Conservation (phyloP, 2,329 filamentous ascomycete species). For the Emmonsia crescens region DNA sequence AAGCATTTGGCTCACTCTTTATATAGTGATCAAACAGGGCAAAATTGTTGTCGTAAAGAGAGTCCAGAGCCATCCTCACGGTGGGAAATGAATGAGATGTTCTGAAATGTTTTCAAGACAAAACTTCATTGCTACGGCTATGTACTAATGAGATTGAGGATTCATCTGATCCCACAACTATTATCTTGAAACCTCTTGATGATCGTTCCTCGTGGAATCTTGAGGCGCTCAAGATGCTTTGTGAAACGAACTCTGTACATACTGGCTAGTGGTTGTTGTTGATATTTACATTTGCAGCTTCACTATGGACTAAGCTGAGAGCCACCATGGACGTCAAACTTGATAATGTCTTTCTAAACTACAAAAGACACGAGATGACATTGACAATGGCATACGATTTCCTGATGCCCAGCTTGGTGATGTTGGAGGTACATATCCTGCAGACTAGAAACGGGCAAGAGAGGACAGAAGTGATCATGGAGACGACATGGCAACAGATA, state of each 20-base stretch:
- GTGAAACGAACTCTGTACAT: conserved; percentile 10
- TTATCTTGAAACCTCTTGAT: conserved; percentile 19
- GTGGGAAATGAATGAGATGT: conserved; percentile 20
- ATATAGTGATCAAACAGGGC: conserved; percentile 7
- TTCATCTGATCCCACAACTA: conserved; percentile 13
- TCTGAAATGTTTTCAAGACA: conserved; percentile 17
- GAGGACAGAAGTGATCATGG: conserved; percentile 13
- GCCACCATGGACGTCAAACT: conserved; percentile 12
- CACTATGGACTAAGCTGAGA: neutral
- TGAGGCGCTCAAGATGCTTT: conserved; percentile 9
- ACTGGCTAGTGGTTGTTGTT: conserved; percentile 6
- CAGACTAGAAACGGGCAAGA: conserved; percentile 10
- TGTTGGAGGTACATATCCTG: conserved; percentile 10
- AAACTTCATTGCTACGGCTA: conserved; percentile 17
- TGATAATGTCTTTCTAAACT: conserved; percentile 16
- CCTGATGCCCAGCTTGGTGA: conserved; percentile 15
- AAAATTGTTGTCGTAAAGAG: conserved; percentile 19
- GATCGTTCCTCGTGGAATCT: conserved; percentile 10
- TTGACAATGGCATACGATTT: conserved; percentile 9
- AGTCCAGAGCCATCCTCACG: conserved; percentile 13
- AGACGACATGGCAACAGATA: conserved; percentile 15
- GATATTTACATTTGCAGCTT: neutral
- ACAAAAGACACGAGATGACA: conserved; percentile 4
- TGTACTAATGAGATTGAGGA: conserved; percentile 21
- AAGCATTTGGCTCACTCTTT: neutral